Base-by-base conservation (phyloP, 495 filamentous ascomycete genomes). In the Daldinia caldariorum region DNA sequence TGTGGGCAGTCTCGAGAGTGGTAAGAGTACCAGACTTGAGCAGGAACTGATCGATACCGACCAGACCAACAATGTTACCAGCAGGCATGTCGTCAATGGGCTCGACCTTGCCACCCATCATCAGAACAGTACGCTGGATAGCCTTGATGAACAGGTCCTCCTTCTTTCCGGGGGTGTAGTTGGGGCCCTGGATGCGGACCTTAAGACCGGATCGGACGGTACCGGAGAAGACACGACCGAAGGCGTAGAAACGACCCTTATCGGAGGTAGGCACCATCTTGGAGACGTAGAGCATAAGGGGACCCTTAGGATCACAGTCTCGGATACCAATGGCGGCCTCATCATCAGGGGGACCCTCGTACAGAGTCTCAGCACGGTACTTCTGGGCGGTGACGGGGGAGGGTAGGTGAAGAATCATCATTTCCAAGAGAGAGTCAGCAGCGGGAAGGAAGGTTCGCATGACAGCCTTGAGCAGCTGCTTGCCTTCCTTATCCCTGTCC, bases 181-280 rank as follows among this genome's bases (percentile, higher is more conserved):
- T 97, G 78, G 95, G 95, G 72, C 95, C 95, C 87, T 99, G 95
- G 83, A 99, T 99, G 85, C 96, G 95, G 89, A 99, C 95, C 89
- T 98, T 98, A 75, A 99, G 85, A 83, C 96, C 96, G 67, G 95
- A 99, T 74, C 86, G 86, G 85, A 97, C 95, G 78, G 93, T 97
- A 89, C 95, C 95, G 70, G 96, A 83, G 89, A 98, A 99, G 83
- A 99, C 95, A 94, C 95, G 96, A 84, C 95, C 95, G 86, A 99
- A 99, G 82, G 95, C 95, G 86, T 97, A 99, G 93, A 99, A 99
- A 86, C 95, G 94, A 83, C 95, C 96, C 90, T 97, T 98, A 80
- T 99, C 95, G 78, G 94, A 94, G 69, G 95, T 98, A 77, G 95
- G 95, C 74, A 99, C 96, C 95, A 99, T 99, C 91, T 99, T 99